phyloP scores from a whole-genome alignment of 176 grass and related monocot genomes.

The Dactylis glomerata region DNA sequence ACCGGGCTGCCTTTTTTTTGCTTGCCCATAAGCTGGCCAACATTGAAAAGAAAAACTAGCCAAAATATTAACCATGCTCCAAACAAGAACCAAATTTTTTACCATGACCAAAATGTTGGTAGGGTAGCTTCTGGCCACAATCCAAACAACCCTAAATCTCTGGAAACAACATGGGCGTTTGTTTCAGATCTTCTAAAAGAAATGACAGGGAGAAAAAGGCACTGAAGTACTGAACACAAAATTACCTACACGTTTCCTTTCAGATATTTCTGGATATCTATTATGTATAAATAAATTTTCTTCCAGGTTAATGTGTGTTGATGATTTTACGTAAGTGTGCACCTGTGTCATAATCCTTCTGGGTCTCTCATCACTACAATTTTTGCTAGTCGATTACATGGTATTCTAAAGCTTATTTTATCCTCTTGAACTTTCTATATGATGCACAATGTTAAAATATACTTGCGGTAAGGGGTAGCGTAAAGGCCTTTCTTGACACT shows the following conservation, averaged over 20 bases:
- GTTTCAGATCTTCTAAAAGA: background rate
- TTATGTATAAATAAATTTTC: background rate
- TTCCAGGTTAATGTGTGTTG: background rate
- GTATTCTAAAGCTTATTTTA: constrained; percentile 6
- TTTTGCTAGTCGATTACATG: background rate
- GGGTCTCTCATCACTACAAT: background rate
- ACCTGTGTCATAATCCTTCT: background rate
- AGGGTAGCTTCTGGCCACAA: background rate
- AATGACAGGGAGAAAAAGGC: background rate
- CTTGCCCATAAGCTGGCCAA: background rate
- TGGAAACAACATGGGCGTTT: background rate
- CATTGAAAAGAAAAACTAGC: background rate
- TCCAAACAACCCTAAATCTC: background rate
- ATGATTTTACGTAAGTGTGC: background rate
- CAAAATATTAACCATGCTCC: background rate
- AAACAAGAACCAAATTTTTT: background rate
- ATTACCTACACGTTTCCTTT: background rate
- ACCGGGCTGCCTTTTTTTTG: no score
- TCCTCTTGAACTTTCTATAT: background rate
- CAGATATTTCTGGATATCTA: background rate
- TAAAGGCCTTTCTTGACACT: background rate
- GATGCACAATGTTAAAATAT: background rate
- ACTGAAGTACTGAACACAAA: background rate
- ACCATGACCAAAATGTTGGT: background rate
- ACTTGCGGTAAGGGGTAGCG: background rate